These are phyloP conservation scores for Oidiodendron maius DNA, from an alignment of 495 filamentous ascomycete genomes.

Conservation along the genomic window DNA sequence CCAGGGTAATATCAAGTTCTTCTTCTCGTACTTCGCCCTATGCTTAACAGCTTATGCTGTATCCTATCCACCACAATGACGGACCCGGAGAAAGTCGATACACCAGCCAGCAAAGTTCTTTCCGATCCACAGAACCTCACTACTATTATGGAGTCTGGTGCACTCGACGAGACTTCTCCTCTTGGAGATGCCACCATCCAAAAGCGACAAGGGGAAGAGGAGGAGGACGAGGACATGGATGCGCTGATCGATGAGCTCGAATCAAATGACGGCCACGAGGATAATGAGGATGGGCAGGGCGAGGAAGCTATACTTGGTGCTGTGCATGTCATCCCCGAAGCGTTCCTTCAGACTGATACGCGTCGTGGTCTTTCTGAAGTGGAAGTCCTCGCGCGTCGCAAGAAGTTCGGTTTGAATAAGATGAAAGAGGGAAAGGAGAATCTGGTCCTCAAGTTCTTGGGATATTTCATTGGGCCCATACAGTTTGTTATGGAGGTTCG, in stretches of 20 bases:
- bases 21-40: no score
- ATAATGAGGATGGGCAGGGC: conserved; percentile 46
- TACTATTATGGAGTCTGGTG: conserved; percentile 49
- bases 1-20: no score
- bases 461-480: conserved; percentile 84
- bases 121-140: no score
- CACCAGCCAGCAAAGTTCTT: no score
- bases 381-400: conserved; percentile 65
- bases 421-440: conserved; percentile 89
- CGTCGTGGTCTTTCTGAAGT: conserved; percentile 60
- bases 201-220: conserved; percentile 39
- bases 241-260: conserved; percentile 78
- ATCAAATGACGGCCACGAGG: conserved; percentile 62
- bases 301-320: conserved; percentile 38
- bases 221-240: conserved; percentile 71
- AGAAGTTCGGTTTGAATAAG: conserved; percentile 78
- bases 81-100: no score
- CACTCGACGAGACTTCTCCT: conserved; percentile 48
- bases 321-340: conserved; percentile 51
- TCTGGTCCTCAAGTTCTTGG: conserved; percentile 74
- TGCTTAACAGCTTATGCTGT: no score
- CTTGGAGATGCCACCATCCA: neutral
- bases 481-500: conserved; percentile 95
- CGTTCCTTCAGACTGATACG: conserved; percentile 66
- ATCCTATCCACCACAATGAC: no score